Evolutionary conservation across 2,329 filamentous ascomycete genomes (phyloP), one percentile per base, ranked within the genome.

Genomic region (Fusarium sambucinum): DNA sequence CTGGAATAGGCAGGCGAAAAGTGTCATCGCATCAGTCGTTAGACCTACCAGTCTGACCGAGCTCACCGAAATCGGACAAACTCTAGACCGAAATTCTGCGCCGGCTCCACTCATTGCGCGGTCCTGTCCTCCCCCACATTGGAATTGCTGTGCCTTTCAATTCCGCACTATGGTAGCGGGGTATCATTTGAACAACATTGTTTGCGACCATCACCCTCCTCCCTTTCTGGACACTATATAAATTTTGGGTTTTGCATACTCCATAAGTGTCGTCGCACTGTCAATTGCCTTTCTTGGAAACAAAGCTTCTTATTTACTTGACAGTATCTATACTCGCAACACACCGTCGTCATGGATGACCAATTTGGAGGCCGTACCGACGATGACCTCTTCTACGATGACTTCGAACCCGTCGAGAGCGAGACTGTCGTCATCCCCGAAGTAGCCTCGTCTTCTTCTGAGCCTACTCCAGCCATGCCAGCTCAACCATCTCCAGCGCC

Each of bases 301-400:
- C 16, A n/a, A 3, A 13, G 4, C 1, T 25, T 27, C 2, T 17
- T 29, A 1, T 23, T 33, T 32, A 6, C 4, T 17, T 19, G 42
- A 12, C 17, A 16, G 6, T 23, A 17, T 13, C 4, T 44, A 12
- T 11, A 42, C 21, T 14, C 32, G 3, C 40, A 27, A 4, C 19
- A 42, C n/a, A 9, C 33, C 29, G 32, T 51, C 57, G 57, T 41
- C 65, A 88, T 88, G 86, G 86, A 88, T 23, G 86, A 89, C 68
- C 86, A 89, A 72, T 89, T 88, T 69, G 83, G 84, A 61, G 86
- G 86, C 47, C 82, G 87, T 21, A 89, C 87, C 45, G 87, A 89
- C 72, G 87, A 89, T 69, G 87, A 88, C 73, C 81, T 89, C 61
- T 89, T 89, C 74, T 84, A 85, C 63, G 87, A 89, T 69, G 87